Evolutionary conservation across 148 eudicot species (phyloP), one percentile per base, ranked within the genome.

Genomic region (Heliosperma pusillum): DNA sequence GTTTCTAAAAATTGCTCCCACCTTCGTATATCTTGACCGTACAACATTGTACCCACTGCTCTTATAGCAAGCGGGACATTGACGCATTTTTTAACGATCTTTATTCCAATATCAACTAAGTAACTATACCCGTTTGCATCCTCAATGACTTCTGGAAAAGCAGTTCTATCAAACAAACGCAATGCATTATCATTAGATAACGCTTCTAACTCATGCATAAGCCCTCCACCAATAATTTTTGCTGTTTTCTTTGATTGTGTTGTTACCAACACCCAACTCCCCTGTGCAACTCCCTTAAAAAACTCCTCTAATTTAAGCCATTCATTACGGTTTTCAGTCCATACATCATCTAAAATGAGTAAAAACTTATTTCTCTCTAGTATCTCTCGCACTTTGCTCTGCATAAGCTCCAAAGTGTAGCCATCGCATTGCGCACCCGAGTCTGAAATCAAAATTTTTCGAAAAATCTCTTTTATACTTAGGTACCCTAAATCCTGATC

Each of bases 261-360:
- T 3, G 82, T 79, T 11, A 79, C 75, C 22, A 74, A 1, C 1
- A 79, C 29, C 24, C 59, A 10, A 64, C 77, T 75, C 10, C 62
- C 71, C 9, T 22, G 12, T 0, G 7, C 10, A 10, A 10, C 70
- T 16, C 10, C 62, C 2, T 13, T 27, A 62, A 75, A 29, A 45
- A 50, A 19, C 0, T 6, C 17, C 20, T 10, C 13, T 6, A 75
- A n/a, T 21, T 75, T 6, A 7, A 5, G 24, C 77, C 77, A 75
- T 22, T 50, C 7, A 21, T 22, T 11, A 5, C 11, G 13, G n/a
- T 50, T 21, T 9, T 75, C 77, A 21, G 24, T 75, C 77, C 77
- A 75, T 1, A 69, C 36, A 25, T 69, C 72, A 7, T 69, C 72
- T 25, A 69, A 25, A 3, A 69, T 59, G 13, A 69, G 69, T 25